A percentile compares a stretch with the other conserved stretches of the same genome.
Conservation (phyloP, 2,329 filamentous ascomycete genomes). For the Colletotrichum phormii region DNA sequence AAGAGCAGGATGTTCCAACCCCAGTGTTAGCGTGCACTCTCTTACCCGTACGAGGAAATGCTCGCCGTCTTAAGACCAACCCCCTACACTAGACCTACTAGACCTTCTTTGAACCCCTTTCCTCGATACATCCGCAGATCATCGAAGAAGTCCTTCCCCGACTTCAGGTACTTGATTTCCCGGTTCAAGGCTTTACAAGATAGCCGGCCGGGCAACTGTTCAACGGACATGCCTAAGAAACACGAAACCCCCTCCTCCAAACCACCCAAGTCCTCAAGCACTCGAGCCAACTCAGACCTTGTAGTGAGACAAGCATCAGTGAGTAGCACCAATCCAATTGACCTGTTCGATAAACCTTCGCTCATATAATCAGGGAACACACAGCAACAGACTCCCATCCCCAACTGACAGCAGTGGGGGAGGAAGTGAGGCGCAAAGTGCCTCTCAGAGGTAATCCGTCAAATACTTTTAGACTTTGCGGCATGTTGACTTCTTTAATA, state of each 20-base stretch:
- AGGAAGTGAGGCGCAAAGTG: not conserved
- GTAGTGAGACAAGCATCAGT: conserved; percentile 30
- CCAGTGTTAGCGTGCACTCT: conserved; percentile 10
- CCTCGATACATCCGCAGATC: not conserved
- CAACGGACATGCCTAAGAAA: conserved; percentile 27
- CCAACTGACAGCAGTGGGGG: not conserved
- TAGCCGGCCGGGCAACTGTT: conserved; percentile 4
- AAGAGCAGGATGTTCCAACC: conserved; percentile 22
- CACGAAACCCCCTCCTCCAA: conserved; percentile 21
- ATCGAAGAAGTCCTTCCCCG: not conserved
- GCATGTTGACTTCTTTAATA: not conserved
- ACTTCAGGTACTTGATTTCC: not conserved
- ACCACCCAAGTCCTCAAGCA: conserved; percentile 16
- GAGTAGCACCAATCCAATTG: not conserved
- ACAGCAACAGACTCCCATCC: not conserved
- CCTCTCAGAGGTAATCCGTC: not conserved
- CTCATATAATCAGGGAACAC: conserved; percentile 9
- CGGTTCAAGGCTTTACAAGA: not conserved
- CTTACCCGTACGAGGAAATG: conserved; percentile 5
- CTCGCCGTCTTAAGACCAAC: not conserved
- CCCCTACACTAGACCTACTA: not conserved
- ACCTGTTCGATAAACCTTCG: no score
- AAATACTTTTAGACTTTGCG: not conserved
- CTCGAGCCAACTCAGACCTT: conserved; percentile 11
- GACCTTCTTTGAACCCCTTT: not conserved